Percentiles rank a stretch among this genome's conserved stretches.
phyloP scores from a whole-genome alignment of 192 early-diverging fungal species.

The Entomortierella beljakovae region DNA sequence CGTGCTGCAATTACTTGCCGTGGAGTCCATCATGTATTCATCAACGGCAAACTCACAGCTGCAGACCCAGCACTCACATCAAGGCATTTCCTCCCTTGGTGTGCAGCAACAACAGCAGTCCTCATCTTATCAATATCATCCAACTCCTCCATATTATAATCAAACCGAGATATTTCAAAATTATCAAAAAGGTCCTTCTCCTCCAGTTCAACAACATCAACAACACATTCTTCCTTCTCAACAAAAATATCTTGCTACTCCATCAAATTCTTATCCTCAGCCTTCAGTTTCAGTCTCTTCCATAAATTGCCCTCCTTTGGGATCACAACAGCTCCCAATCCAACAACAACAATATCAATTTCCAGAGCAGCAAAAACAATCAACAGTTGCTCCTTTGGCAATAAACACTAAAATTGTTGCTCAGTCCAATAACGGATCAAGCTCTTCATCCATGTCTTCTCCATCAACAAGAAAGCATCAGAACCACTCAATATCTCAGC shows the following conservation, averaged over 20 bases:
- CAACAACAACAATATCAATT: conserved; percentile 28
- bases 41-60: conserved; percentile 5
- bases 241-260: conserved; percentile 30
- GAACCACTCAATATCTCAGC: conserved; percentile 50
- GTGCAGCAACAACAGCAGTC: conserved; percentile 19
- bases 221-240: not conserved
- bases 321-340: conserved; percentile 12
- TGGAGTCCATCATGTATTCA: conserved; percentile 20
- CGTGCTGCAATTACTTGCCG: not conserved
- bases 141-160: conserved; percentile 30
- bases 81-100: not conserved
- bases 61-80: conserved; percentile 3
- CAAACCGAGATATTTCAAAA: conserved; percentile 6
- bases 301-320: not conserved
- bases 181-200: not conserved
- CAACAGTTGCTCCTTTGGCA: conserved; percentile 12
- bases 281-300: not conserved
- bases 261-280: conserved; percentile 9
- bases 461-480: conserved; percentile 27
- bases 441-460: conserved; percentile 1
- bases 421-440: not conserved
- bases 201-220: conserved; percentile 17
- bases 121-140: conserved; percentile 21
- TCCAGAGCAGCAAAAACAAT: conserved; percentile 12
- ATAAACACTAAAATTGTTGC: conserved; percentile 18